Conservation (phyloP, 176 grass and related monocot genomes). For the Neostapfia colusana region DNA sequence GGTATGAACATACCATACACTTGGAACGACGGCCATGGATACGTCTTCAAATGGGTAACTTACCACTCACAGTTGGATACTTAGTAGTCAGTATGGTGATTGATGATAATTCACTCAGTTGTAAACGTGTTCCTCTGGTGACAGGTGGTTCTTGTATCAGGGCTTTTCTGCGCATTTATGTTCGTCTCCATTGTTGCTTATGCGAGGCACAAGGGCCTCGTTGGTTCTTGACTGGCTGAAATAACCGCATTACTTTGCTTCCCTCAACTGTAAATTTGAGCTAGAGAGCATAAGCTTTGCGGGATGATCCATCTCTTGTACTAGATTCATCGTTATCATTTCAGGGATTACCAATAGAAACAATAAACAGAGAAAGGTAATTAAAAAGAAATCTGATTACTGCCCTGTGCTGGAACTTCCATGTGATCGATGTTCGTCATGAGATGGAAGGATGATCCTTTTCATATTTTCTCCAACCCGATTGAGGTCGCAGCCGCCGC, state of each 20-base stretch:
- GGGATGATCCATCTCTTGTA: slow-evolving; percentile 47
- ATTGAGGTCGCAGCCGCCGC: no score
- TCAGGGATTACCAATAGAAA: slow-evolving; percentile 30
- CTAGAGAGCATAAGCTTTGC: slow-evolving; percentile 34
- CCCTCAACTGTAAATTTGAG: slow-evolving; percentile 47
- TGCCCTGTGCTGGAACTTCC: neutral
- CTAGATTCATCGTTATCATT: slow-evolving; percentile 38
- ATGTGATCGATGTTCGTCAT: neutral
- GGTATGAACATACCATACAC: slow-evolving; percentile 99
- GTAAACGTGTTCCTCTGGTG: slow-evolving; percentile 33
- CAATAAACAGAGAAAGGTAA: slow-evolving; percentile 40
- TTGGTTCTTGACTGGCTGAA: slow-evolving; percentile 74
- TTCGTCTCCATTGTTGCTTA: slow-evolving; percentile 84
- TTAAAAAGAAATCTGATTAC: slow-evolving; percentile 16
- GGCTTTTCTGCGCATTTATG: slow-evolving; percentile 55
- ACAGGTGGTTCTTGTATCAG: slow-evolving; percentile 78
- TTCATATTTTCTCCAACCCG: no score
- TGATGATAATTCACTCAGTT: neutral
- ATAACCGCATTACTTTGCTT: slow-evolving; percentile 37
- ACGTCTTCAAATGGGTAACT: slow-evolving; percentile 89
- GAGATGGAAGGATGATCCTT: neutral
- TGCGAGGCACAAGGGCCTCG: slow-evolving; percentile 96
- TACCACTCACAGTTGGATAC: neutral
- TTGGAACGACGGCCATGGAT: slow-evolving; percentile 80
- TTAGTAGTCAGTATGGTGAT: neutral